phyloP scores from a whole-genome alignment of 192 early-diverging fungal species.

The Umbelopsis sp. region DNA sequence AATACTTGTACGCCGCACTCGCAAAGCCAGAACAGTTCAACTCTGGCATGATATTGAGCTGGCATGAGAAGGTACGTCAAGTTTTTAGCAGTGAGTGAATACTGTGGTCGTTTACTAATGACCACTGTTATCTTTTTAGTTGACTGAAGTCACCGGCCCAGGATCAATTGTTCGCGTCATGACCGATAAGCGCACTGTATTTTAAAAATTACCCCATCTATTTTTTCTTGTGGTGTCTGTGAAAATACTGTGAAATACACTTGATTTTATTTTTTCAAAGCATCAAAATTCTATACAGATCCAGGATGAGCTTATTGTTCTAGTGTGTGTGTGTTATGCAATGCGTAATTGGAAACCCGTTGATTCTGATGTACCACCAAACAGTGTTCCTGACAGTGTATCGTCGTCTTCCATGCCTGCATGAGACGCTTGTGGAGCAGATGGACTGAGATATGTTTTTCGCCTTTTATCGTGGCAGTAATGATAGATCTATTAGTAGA shows the following conservation, averaged over 20 bases:
- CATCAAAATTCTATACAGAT: background rate
- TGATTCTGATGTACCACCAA: slow-evolving; percentile 54
- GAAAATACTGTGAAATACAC: background rate
- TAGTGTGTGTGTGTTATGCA: background rate
- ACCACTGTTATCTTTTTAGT: slow-evolving; percentile 49
- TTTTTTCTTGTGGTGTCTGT: background rate
- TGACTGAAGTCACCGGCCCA: slow-evolving; percentile 84
- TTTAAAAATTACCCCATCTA: slow-evolving; percentile 16
- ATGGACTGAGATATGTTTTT: slow-evolving; percentile 47
- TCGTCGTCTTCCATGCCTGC: slow-evolving; percentile 47
- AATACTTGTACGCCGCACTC: slow-evolving; percentile 93
- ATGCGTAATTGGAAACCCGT: slow-evolving; percentile 60
- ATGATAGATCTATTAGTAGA: too few relatives aligned
- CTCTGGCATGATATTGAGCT: slow-evolving; percentile 80
- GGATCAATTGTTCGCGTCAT: slow-evolving; percentile 92
- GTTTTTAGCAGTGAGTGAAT: background rate
- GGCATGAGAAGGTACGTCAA: slow-evolving; percentile 89
- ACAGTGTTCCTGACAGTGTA: slow-evolving; percentile 49
- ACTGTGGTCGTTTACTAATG: slow-evolving; percentile 15
- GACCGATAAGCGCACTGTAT: slow-evolving; percentile 81
- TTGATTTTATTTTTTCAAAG: background rate
- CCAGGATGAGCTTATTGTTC: background rate
- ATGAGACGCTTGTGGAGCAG: slow-evolving; percentile 61
- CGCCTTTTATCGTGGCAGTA: too few relatives aligned
- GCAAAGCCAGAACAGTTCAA: slow-evolving; percentile 81